These are phyloP conservation scores for Pythium biforme DNA, from an alignment of 352 stramenopile species.

Conservation along the genomic window DNA sequence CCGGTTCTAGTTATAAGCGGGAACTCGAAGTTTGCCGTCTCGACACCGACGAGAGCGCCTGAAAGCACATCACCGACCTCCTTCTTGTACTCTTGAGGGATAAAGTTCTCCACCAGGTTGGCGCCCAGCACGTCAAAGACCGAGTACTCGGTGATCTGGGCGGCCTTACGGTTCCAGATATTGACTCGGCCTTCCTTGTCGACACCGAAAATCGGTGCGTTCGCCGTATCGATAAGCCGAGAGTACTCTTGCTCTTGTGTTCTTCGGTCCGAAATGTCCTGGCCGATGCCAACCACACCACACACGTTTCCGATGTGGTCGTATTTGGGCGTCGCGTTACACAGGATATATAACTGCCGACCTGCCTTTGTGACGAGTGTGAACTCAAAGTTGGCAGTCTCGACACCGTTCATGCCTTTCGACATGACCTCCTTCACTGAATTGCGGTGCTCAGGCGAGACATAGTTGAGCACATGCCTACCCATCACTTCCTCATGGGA, in stretches of 20 bases:
- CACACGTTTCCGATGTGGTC: constrained; percentile 74
- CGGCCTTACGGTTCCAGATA: constrained; percentile 92
- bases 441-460: constrained; percentile 67
- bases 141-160: constrained; percentile 89
- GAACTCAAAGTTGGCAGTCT: constrained; percentile 85
- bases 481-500: constrained; percentile 87
- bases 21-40: constrained; percentile 91
- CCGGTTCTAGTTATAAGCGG: constrained; percentile 68
- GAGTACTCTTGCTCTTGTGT: constrained; percentile 89
- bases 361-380: constrained; percentile 74
- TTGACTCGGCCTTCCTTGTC: constrained; percentile 81
- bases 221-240: constrained; percentile 88
- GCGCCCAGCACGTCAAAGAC: constrained; percentile 87
- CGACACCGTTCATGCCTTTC: constrained; percentile 59
- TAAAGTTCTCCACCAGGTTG: constrained; percentile 90
- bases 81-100: constrained; percentile 67
- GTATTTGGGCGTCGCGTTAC: constrained; percentile 74
- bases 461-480: constrained; percentile 85
- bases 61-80: constrained; percentile 22
- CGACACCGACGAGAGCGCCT: constrained; percentile 34
- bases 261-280: constrained; percentile 85
- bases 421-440: constrained; percentile 66
- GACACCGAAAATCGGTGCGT: constrained; percentile 89
- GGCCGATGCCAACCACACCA: constrained; percentile 79
- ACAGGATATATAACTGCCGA: constrained; percentile 66